Evolutionary conservation across 1,284 basidiomycete genomes (phyloP).

Genomic region (Irpex sp.): DNA sequence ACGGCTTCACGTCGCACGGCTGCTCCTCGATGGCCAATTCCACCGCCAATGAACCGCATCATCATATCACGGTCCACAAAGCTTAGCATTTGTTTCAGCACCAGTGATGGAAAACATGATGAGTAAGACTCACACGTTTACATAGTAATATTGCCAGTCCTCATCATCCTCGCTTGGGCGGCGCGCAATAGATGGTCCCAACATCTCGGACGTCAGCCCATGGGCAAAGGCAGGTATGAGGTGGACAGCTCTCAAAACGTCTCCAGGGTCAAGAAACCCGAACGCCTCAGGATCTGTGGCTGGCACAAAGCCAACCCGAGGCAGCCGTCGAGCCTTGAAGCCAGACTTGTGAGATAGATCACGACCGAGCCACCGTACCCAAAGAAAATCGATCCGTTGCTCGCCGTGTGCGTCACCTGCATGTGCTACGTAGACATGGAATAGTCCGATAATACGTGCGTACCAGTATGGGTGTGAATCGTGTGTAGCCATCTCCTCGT

Average conservation of each 20-base stretch:
- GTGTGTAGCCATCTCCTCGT: constrained; percentile 18
- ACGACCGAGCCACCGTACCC: constrained; percentile 24
- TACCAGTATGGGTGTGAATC: constrained; percentile 25
- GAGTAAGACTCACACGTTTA: constrained; percentile 14
- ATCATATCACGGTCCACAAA: constrained; percentile 28
- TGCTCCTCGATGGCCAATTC: constrained; percentile 18
- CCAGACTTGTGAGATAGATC: constrained; percentile 9
- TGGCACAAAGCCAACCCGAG: constrained; percentile 10
- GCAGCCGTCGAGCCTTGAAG: constrained; percentile 6
- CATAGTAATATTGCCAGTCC: constrained; percentile 17
- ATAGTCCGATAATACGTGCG: constrained; percentile 29
- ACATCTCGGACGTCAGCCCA: constrained; percentile 6
- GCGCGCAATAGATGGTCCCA: constrained; percentile 4
- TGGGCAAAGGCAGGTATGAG: constrained; percentile 21
- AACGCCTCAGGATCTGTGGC: constrained; percentile 10
- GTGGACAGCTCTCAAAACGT: constrained; percentile 22
- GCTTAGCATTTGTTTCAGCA: constrained; percentile 5
- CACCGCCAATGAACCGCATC: constrained; percentile 23
- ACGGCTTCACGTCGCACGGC: not conserved
- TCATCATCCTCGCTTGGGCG: not conserved
- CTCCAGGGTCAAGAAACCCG: constrained; percentile 22
- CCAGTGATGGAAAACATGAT: not conserved
- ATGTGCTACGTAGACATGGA: constrained; percentile 22
- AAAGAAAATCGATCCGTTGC: constrained; percentile 22
- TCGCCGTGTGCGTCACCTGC: not conserved